These are phyloP conservation scores for Sorghum bicolor DNA, from an alignment of 176 grass and related monocot species.

Conservation along the genomic window Sorghum_bicolor_NCBIv3 NC_012870.2:80362001-80362500, in stretches of 20 bases:
- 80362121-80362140: slow-evolving; percentile 28
- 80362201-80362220: slow-evolving; percentile 3
- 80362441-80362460: neutral
- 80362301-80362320: neutral
- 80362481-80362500: slow-evolving; percentile 15
- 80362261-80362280: neutral
- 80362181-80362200: slow-evolving; percentile 9
- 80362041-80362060: slow-evolving; percentile 25
- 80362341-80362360: neutral
- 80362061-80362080: slow-evolving; percentile 31
- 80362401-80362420: neutral
- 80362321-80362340: slow-evolving; percentile 14
- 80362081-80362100: slow-evolving; percentile 31
- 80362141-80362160: slow-evolving; percentile 26
- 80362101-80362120: slow-evolving; percentile 21
- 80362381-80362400: neutral
- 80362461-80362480: neutral
- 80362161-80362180: slow-evolving; percentile 22
- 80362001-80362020: neutral
- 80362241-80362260: neutral
- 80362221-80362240: slow-evolving; percentile 28
- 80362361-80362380: slow-evolving; percentile 23
- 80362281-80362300: neutral
- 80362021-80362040: neutral
- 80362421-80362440: slow-evolving; percentile 20